Base-by-base conservation (phyloP, 75 land plant species). In the Ceratopteris richardii region DNA sequence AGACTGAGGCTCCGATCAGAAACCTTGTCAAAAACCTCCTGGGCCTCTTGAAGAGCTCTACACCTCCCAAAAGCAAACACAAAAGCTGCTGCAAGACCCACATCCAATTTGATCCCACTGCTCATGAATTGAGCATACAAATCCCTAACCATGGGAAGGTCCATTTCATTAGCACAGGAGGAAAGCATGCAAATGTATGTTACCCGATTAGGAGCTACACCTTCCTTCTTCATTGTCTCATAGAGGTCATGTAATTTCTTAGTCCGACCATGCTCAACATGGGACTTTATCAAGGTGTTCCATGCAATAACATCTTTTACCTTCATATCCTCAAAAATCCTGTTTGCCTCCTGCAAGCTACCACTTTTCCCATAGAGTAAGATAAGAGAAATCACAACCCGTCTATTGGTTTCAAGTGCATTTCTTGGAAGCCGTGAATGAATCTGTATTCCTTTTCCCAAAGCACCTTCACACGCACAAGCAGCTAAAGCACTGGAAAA, bases 241-340 rank as follows among this genome's bases (percentile, higher is more conserved):
- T 77, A 65, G 36, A 74, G 27, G 0, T 68, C 42, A 1, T 60
- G n/a, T 0, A 74, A 68, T 28, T 77, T 65, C 6, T 9, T 64
- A 1, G 56, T 0, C 31, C 31, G 40, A 5, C 71, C 80, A 51
- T 70, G 51, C 42, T 71, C 61, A 0, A 64, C 66, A 60, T 56
- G 61, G 21, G 69, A 58, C 12, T 68, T 33, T 22, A 83, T 76
- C 18, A 79, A 69, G 1, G 66, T 63, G 37, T 78, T 83, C 87
- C 87, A 83, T 1, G 65, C 64, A 31, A 83, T 72, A 61, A 77
- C 54, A 55, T 80, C 78, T 25, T 70, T 59, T 22, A 25, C 25
- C 24, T 18, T 18, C 37, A 57, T 37, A 6, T 57, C 25, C 5
- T 37, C 41, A 37, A 57, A 57, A 12, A 57, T 4, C 0, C 2